A percentile compares a stretch with the other conserved stretches of the same genome.
These are phyloP conservation scores for Fusarium nanum DNA, from an alignment of 2,329 filamentous ascomycete species.

Conservation along the genomic window DNA sequence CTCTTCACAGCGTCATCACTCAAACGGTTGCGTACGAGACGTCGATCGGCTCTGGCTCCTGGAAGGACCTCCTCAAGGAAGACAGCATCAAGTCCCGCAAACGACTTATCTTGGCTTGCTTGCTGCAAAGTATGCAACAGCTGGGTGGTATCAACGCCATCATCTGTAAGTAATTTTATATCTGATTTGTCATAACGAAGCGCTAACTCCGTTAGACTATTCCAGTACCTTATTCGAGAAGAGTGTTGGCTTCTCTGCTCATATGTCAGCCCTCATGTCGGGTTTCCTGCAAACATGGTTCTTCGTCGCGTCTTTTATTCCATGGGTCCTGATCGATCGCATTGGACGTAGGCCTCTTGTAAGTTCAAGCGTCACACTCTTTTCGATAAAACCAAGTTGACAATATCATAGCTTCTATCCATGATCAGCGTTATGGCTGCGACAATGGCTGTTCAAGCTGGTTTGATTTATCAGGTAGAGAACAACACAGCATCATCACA, in stretches of 20 bases:
- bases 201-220: slow-evolving; percentile 50
- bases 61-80: slow-evolving; percentile 49
- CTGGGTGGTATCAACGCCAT: slow-evolving; percentile 62
- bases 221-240: slow-evolving; percentile 59
- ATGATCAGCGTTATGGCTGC: slow-evolving; percentile 56
- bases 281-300: slow-evolving; percentile 63
- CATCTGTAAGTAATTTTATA: slow-evolving; percentile 50
- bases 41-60: slow-evolving; percentile 46
- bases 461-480: slow-evolving; percentile 55
- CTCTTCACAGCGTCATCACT: slow-evolving; percentile 49
- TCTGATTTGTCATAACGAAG: accelerated
- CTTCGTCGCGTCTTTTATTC: slow-evolving; percentile 56
- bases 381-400: background rate
- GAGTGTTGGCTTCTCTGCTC: slow-evolving; percentile 55
- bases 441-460: slow-evolving; percentile 56
- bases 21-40: slow-evolving; percentile 50
- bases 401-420: slow-evolving; percentile 48
- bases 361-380: background rate
- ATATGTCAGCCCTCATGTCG: slow-evolving; percentile 63
- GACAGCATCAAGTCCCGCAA: slow-evolving; percentile 50
- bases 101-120: slow-evolving; percentile 50
- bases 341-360: slow-evolving; percentile 36
- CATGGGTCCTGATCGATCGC: slow-evolving; percentile 37
- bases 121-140: slow-evolving; percentile 55
- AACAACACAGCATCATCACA: slow-evolving; percentile 49